These are phyloP conservation scores for Umbelopsis ramanniana DNA, from an alignment of 192 early-diverging fungal genomes.

Conservation along the genomic window DNA sequence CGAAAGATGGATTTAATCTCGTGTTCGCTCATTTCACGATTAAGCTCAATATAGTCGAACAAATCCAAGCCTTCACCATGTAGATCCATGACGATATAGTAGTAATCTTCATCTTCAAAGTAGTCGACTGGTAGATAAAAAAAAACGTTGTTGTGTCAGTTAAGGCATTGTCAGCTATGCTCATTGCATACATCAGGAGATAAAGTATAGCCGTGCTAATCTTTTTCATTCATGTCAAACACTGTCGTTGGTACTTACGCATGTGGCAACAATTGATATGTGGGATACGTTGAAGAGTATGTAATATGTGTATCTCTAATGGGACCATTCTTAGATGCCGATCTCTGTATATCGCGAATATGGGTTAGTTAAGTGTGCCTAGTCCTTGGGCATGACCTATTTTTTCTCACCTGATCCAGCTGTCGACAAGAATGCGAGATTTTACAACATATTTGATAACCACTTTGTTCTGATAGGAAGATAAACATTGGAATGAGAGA, in stretches of 20 bases:
- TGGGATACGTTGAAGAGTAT: slow-evolving; percentile 48
- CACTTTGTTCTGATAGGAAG: slow-evolving; percentile 37
- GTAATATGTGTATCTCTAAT: slow-evolving; percentile 73
- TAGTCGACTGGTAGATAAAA: slow-evolving; percentile 49
- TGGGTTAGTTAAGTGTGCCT: background rate
- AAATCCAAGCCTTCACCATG: slow-evolving; percentile 55
- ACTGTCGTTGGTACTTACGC: slow-evolving; percentile 7
- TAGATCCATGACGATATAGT: slow-evolving; percentile 63
- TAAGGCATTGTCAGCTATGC: too few species aligned
- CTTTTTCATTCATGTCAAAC: too few species aligned
- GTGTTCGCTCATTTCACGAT: slow-evolving; percentile 43
- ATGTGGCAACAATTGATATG: slow-evolving; percentile 54
- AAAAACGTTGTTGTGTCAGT: background rate
- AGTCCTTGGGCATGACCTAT: background rate
- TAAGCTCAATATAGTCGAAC: slow-evolving; percentile 58
- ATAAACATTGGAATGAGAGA: background rate
- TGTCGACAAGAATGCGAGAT: slow-evolving; percentile 60
- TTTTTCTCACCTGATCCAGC: slow-evolving; percentile 55
- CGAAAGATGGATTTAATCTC: slow-evolving; percentile 44
- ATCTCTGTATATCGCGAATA: slow-evolving; percentile 56
- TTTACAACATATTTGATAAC: slow-evolving; percentile 77
- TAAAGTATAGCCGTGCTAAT: too few species aligned
- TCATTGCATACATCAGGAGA: too few species aligned
- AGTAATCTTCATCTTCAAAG: slow-evolving; percentile 73
- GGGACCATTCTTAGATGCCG: slow-evolving; percentile 62